Evolutionary conservation across 1,284 basidiomycete species (phyloP), one percentile per base, ranked within the genome.

Genomic region (Boletus albobrunnescens): DNA sequence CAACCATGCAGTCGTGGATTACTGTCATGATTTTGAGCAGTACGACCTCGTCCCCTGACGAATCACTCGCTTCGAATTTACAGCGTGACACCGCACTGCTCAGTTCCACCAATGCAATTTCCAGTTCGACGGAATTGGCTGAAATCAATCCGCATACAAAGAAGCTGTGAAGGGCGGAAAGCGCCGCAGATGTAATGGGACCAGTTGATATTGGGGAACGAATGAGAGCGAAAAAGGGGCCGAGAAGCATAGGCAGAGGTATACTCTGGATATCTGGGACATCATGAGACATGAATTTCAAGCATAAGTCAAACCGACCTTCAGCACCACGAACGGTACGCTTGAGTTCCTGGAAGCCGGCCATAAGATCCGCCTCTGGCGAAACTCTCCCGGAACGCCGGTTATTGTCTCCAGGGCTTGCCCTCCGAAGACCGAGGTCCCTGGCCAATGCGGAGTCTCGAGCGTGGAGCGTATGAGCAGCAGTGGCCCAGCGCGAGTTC

Each of bases 11-110:
- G 62, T 91, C 85, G 53, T 90, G 82, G 52, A 99, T 94, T 10
- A 98, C 85, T 12, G 87, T 82, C 72, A 99, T 82, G 54, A 99
- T 94, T 62, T 88, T 88, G 44, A 96, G 77, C 12, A 99, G 76
- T 6, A 98, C 94, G 6, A 97, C 88, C 68, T 99, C 96, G 68
- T 99, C 96, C 14, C 93, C 89, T 22, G 92, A 91, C 4, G 89
- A 91, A 61, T 97, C 94, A 55, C 90, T 95, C 7, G 93, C 91
- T 67, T 99, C 96, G 64, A 99, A 99, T 67, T 96, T 94, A 76
- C 95, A 98, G 60, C 93, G 92, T 8, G 94, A 92, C 10, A 95
- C 81, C 0, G 94, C 87, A 49, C 81, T 86, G 61, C 94, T 95
- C 47, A 97, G 77, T 56, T 94, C 91, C 20, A 83, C 77, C 41